Evolutionary conservation across 1,284 basidiomycete genomes (phyloP), one percentile per base, ranked within the genome.

Genomic region (Apiotrichum mycotoxinovorans): DNA sequence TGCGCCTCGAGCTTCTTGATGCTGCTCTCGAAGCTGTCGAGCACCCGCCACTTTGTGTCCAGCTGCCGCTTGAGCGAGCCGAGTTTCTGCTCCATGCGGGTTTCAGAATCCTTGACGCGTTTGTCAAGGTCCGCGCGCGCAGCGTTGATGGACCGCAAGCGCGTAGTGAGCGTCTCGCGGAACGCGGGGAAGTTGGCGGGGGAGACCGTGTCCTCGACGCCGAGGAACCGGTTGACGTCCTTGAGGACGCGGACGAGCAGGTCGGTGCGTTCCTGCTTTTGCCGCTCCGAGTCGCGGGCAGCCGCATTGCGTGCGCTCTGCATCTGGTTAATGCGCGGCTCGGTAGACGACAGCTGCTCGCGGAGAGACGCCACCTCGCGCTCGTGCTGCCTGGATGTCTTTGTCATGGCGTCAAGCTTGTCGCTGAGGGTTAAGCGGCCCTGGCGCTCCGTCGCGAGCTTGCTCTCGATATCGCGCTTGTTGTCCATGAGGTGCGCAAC

Each of bases 201-300:
- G 38, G 70, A 70, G 1, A 64, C 71, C 51, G 67, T 72, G 57
- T 80, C 73, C 68, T 78, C 90, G 15, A 89, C 86, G 2, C 90
- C 92, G 10, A 96, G 80, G 65, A 97, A 91, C 79, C 89, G 91
- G 70, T 96, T 93, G 81, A 97, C 85, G 70, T 94, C 93, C 75
- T 95, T 91, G 76, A 93, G 96, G 33, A 97, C 90, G 17, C 89
- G 91, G 60, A 96, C 80, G 47, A 98, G 78, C 26, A 98, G 80
- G 23, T 91, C 93, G 73, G 94, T 95, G 57, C 92, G 82, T 78
- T 98, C 95, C 27, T 89, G 91, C 46, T 95, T 78, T 76, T 96
- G 92, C 73, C 93, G 88, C 34, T 91, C 83, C 66, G 88, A 90
- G 73, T 92, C 87, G 52, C 81, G 83, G 73, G 96, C 91, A 2